phyloP scores from a whole-genome alignment of 768 basidiomycete genomes.

The Phylloporus arenicola region DNA sequence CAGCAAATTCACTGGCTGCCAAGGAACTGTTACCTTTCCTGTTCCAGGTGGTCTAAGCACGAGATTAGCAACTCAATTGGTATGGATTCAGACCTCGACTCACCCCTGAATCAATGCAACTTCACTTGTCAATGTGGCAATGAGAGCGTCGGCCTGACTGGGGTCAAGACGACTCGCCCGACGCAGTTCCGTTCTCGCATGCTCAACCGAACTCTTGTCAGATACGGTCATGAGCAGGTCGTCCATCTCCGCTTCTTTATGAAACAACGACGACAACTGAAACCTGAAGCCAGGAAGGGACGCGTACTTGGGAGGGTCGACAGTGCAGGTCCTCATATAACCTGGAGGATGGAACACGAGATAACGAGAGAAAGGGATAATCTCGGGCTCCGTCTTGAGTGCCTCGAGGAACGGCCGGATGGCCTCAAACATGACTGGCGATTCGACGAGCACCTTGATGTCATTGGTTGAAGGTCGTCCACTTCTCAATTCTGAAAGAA shows the following conservation, averaged over 20 bases:
- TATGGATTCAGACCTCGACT: conserved; percentile 6
- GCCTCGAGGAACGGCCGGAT: conserved; percentile 64
- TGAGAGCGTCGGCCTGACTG: conserved; percentile 65
- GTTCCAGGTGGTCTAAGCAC: conserved; percentile 64
- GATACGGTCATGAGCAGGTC: conserved; percentile 39
- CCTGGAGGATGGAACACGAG: conserved; percentile 41
- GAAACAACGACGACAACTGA: conserved; percentile 52
- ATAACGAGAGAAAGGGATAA: conserved; percentile 49
- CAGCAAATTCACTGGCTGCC: background rate
- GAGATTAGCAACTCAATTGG: background rate
- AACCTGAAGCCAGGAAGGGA: conserved; percentile 49
- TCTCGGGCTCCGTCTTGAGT: conserved; percentile 51
- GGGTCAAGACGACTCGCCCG: conserved; percentile 54
- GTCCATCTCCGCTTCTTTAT: conserved; percentile 32
- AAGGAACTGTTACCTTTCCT: conserved; percentile 48
- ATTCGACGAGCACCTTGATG: conserved; percentile 48
- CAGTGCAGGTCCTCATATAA: conserved; percentile 29
- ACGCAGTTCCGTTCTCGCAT: conserved; percentile 43
- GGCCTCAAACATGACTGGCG: conserved; percentile 61
- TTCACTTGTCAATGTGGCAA: conserved; percentile 56
- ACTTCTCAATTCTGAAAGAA: conserved; percentile 35
- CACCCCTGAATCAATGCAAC: conserved; percentile 71
- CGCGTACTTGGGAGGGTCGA: conserved; percentile 54
- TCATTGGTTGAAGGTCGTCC: conserved; percentile 19
- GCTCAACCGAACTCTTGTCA: conserved; percentile 39